Conservation (phyloP, 139 green algal species). For the Limnomonas spitsbergensis region DNA sequence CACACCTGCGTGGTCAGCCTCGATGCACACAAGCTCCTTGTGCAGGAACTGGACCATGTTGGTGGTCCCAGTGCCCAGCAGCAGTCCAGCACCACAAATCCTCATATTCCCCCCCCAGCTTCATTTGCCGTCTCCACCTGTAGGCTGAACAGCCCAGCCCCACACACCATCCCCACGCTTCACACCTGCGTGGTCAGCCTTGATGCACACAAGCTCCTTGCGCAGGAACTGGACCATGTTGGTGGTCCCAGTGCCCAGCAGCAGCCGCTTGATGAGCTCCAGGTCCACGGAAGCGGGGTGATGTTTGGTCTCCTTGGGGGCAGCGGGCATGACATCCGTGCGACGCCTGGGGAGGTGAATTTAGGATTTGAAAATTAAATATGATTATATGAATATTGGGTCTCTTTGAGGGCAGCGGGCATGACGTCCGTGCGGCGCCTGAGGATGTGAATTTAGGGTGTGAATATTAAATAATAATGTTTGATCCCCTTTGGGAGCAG, state of each 20-base stretch:
- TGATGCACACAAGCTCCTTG: conserved; percentile 84
- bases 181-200: conserved; percentile 41
- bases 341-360: conserved; percentile 60
- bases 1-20: conserved; percentile 38
- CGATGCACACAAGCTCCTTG: conserved; percentile 83
- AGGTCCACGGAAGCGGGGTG: conserved; percentile 88
- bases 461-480: no score
- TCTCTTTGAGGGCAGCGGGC: conserved; percentile 54
- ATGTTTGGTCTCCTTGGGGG: conserved; percentile 61
- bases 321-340: conserved; percentile 84
- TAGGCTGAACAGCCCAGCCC: not conserved
- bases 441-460: no score
- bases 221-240: conserved; percentile 77
- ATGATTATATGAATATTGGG: no score
- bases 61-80: conserved; percentile 44
- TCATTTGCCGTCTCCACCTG: not conserved
- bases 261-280: conserved; percentile 87
- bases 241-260: conserved; percentile 44
- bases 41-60: conserved; percentile 76
- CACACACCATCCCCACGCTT: no score
- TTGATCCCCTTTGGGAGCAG: conserved; percentile 50
- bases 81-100: no score
- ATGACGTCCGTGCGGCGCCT: conserved; percentile 85
- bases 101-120: no score
- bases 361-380: no score